Evolutionary conservation across 2,329 filamentous ascomycete species (phyloP).

Genomic region (Diaporthe vexans): DNA sequence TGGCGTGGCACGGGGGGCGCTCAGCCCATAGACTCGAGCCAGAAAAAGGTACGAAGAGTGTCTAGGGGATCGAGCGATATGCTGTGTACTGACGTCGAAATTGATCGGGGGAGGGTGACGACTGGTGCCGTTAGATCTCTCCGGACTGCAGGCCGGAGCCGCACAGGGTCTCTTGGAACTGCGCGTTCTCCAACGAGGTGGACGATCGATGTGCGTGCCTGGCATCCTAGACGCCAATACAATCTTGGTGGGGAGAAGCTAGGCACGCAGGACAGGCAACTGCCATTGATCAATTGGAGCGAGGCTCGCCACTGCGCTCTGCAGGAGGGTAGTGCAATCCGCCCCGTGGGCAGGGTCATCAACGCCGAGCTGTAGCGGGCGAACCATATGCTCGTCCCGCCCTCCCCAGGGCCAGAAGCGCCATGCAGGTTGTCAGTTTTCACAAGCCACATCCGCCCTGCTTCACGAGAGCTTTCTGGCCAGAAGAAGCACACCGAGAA

Average conservation of each 20-base stretch:
- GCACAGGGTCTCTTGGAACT: constrained; percentile 31
- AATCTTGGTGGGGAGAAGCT: constrained; percentile 22
- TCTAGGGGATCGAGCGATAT: constrained; percentile 32
- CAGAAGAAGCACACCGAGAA: constrained; percentile 29
- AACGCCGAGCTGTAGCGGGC: constrained; percentile 22
- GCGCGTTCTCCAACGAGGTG: neutral
- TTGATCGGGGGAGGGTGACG: neutral
- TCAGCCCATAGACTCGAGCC: constrained; percentile 36
- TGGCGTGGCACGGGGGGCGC: constrained; percentile 35
- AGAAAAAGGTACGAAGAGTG: constrained; percentile 9
- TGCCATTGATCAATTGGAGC: constrained; percentile 40
- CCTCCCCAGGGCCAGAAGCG: constrained; percentile 15
- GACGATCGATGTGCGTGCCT: constrained; percentile 3
- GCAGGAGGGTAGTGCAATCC: constrained; percentile 30
- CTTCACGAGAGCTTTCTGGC: constrained; percentile 27
- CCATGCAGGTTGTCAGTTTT: constrained; percentile 31
- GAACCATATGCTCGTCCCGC: constrained; percentile 35
- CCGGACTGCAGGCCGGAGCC: constrained; percentile 34
- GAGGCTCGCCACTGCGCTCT: constrained; percentile 25
- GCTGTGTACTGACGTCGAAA: constrained; percentile 23
- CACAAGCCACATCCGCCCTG: constrained; percentile 38
- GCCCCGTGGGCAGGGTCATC: constrained; percentile 16
- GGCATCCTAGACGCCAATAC: constrained; percentile 24
- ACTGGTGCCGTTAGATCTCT: constrained; percentile 23
- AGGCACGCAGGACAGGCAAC: constrained; percentile 26